Conservation (phyloP, 495 filamentous ascomycete species). For the Trichoderma erinaceum region DNA sequence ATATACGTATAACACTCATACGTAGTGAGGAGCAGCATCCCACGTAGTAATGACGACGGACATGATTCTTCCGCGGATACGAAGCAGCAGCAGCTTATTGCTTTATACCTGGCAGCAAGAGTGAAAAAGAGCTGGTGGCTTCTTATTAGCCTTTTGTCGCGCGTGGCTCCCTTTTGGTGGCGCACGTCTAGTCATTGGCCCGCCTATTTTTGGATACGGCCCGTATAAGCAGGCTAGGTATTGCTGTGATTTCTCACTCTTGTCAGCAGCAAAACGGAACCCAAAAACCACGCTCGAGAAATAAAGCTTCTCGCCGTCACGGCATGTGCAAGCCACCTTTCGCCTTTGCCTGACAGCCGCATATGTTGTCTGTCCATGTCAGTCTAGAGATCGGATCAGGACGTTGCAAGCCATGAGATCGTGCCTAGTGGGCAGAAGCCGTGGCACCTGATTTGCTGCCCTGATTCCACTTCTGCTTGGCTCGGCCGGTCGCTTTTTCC, state of each 20-base stretch:
- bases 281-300: neutral
- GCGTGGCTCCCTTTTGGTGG: neutral
- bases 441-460: neutral
- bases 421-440: neutral
- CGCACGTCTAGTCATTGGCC: neutral
- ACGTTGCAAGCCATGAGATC: neutral
- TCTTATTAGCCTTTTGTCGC: too few relatives aligned
- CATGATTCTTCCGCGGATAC: too few relatives aligned
- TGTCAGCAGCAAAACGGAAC: neutral
- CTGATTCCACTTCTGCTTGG: neutral
- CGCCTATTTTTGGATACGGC: conserved; percentile 8
- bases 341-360: too few relatives aligned
- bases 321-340: neutral
- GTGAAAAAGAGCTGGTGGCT: too few relatives aligned
- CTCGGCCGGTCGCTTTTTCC: neutral
- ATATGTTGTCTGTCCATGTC: too few relatives aligned
- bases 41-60: too few relatives aligned
- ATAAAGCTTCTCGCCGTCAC: neutral
- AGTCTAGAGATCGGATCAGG: neutral
- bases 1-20: too few relatives aligned
- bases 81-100: too few relatives aligned
- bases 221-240: neutral
- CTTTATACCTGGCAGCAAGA: too few relatives aligned
- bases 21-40: too few relatives aligned
- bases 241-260: neutral